These are phyloP conservation scores for Neocatenulostroma microsporum DNA, from an alignment of 2,329 filamentous ascomycete genomes.

Conservation along the genomic window DNA sequence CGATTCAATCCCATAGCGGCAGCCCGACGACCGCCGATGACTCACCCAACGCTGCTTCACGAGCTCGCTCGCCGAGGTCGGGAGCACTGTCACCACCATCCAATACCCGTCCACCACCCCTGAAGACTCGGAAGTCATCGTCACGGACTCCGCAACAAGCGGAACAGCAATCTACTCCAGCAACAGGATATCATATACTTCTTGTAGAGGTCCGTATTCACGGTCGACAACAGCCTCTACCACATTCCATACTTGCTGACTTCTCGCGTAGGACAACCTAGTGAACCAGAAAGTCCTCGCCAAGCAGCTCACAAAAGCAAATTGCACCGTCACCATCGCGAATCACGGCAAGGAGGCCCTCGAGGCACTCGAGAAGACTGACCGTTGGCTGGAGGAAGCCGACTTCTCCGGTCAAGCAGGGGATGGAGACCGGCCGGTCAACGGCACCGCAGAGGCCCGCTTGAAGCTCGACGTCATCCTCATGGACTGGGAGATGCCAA, in stretches of 20 bases:
- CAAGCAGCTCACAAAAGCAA: slow-evolving; percentile 17
- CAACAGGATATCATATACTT: no score
- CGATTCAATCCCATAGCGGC: no score
- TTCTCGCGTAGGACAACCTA: slow-evolving; percentile 19
- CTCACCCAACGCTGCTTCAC: no score
- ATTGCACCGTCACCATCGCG: slow-evolving; percentile 18
- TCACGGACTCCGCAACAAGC: background rate
- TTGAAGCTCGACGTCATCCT: slow-evolving; percentile 16
- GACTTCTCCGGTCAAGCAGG: background rate
- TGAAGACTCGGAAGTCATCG: no score
- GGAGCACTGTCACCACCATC: no score
- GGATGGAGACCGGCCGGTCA: background rate
- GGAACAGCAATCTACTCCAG: slow-evolving; percentile 1
- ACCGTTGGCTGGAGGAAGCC: slow-evolving; percentile 8
- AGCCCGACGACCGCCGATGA: no score
- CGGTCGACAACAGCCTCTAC: no score
- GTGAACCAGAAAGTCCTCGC: slow-evolving; percentile 23
- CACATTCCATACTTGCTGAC: background rate
- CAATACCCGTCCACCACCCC: no score
- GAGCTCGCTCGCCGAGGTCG: no score
- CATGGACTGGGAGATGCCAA: slow-evolving; percentile 23
- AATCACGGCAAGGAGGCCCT: slow-evolving; percentile 23
- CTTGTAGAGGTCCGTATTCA: no score
- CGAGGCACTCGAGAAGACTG: slow-evolving; percentile 13
- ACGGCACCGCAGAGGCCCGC: background rate